Evolutionary conservation across 345 rosid genomes (phyloP).

Genomic region (Hibiscus syriacus): DNA sequence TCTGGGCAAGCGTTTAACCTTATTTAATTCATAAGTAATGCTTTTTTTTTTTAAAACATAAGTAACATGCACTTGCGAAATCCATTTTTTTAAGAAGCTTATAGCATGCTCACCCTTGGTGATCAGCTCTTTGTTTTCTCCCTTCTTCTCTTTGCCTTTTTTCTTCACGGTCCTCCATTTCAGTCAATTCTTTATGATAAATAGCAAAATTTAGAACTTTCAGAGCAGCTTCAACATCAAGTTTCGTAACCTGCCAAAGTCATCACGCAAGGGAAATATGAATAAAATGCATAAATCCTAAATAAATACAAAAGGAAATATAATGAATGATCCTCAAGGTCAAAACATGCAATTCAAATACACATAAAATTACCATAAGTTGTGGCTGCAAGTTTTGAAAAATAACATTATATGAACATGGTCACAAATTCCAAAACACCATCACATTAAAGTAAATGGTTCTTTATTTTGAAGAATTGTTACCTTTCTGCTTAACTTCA

Average conservation of each 20-base stretch:
- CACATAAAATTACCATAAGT: not conserved
- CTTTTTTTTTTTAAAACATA: not conserved
- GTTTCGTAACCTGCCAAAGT: constrained; percentile 55
- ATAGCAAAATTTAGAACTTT: constrained; percentile 85
- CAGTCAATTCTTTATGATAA: constrained; percentile 88
- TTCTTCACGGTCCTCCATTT: constrained; percentile 94
- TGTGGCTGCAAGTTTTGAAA: not conserved
- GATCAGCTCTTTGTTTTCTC: constrained; percentile 29
- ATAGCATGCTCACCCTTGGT: constrained; percentile 42
- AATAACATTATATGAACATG: not conserved
- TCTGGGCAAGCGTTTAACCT: not conserved
- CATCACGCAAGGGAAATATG: not conserved
- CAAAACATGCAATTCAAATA: not conserved
- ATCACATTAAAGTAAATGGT: not conserved
- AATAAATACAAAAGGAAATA: not conserved
- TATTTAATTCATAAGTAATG: too few species aligned
- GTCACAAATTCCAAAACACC: not conserved
- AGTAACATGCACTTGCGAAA: not conserved
- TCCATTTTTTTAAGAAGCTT: not conserved
- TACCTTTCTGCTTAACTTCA: constrained; percentile 88
- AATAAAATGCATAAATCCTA: not conserved
- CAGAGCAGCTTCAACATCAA: constrained; percentile 85
- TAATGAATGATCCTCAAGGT: not conserved
- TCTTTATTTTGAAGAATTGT: not conserved
- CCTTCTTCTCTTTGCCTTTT: constrained; percentile 49